These are phyloP conservation scores for Phytopythium sindhum DNA, from an alignment of 352 stramenopile species.

Conservation along the genomic window DNA sequence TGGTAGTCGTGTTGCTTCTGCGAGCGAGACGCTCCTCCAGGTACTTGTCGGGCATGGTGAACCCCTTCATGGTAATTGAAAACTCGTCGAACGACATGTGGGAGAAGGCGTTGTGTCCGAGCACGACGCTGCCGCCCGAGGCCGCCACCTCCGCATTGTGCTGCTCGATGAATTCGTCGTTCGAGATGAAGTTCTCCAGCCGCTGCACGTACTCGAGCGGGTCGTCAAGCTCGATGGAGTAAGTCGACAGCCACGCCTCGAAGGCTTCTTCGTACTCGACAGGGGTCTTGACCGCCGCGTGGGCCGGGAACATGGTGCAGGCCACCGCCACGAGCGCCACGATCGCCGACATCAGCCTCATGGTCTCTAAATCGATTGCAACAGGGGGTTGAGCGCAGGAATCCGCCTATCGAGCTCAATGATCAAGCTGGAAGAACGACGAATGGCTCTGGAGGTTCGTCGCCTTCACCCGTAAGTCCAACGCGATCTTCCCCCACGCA, in stretches of 20 bases:
- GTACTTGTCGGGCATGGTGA: conserved; percentile 45
- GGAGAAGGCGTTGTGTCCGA: conserved; percentile 58
- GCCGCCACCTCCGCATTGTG: conserved; percentile 44
- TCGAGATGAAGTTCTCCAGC: conserved; percentile 75
- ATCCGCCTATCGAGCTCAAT: not conserved
- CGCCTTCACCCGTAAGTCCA: not conserved
- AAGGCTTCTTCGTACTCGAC: conserved; percentile 72
- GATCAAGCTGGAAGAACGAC: not conserved
- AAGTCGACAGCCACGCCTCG: conserved; percentile 42
- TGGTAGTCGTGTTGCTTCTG: conserved; percentile 23
- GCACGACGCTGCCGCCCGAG: not conserved
- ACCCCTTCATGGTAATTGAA: conserved; percentile 56
- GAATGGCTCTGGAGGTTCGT: not conserved
- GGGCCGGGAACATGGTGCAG: not conserved
- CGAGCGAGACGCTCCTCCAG: conserved; percentile 57
- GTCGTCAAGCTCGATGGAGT: conserved; percentile 45
- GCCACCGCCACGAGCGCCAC: conserved; percentile 15
- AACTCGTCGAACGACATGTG: conserved; percentile 97
- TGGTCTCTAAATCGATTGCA: not conserved
- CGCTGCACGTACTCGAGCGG: conserved; percentile 67
- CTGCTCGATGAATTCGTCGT: conserved; percentile 87
- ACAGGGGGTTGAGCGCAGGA: not conserved
- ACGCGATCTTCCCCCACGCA: not conserved
- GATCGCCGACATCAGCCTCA: conserved; percentile 13
- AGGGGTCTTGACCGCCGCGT: conserved; percentile 36